Base-by-base conservation (phyloP, 108 stramenopile genomes). In the Bacterosira constricta region DNA sequence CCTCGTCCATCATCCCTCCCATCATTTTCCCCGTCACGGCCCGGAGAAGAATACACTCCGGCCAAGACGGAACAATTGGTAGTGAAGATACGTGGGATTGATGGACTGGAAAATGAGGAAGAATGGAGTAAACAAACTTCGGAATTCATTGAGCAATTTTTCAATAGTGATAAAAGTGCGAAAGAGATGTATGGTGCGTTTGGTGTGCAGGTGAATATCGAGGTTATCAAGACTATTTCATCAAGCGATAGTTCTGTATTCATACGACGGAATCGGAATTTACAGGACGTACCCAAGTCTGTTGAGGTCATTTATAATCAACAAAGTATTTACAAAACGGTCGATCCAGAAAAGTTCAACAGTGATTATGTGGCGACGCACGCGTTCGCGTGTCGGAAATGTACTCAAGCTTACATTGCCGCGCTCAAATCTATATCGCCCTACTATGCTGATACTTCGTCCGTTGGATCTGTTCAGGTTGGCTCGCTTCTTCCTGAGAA, bases 121-220 rank as follows among this genome's bases (percentile, higher is more conserved):
- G 51, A 6, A 37, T 66, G 65, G 65, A 37, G 35, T 6, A 20
- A 53, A 13, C 18, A 37, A 5, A 66, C 65, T 10, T 32, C 65
- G 36, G 23, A 32, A 1, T 38, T 52, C 51, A 38, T 66, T 38
- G 36, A 53, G 36, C 23, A 27, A 9, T 66, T 13, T 37, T 66
- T 66, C 36, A 47, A 44, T n/a, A n/a, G n/a, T n/a, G n/a, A n/a
- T 9, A 25, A 12, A 23, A 50, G 26, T 23, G 47, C 4, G 2
- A 6, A 1, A 18, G 46, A 4, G 6, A 6, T 21, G 47, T 41
- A 51, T 7, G 15, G 12, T 1, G 52, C 27, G 6, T 66, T n/a
- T 27, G 38, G 52, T 38, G 23, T 53, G 1, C 3, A 1, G 10
- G 65, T 66, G 11, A n/a, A 47, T 53, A 66, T 66, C n/a, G 10